Percentiles rank a stretch among this genome's conserved stretches.
phyloP scores from a whole-genome alignment of 1,284 basidiomycete species.

The Cryptococcus sp. region DNA sequence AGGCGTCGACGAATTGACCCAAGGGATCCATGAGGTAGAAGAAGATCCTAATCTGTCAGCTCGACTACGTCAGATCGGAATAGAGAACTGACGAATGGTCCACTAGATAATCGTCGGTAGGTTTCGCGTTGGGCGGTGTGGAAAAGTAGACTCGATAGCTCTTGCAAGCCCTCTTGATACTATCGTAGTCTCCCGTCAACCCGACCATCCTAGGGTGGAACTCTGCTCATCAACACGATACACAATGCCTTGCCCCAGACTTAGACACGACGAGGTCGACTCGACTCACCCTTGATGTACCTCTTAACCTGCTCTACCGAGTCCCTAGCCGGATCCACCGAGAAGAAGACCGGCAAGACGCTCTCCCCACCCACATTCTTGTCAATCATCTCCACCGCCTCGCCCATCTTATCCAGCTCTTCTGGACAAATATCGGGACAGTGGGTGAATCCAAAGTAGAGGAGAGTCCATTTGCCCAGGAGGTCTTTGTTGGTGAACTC shows the following conservation, averaged over 20 bases:
- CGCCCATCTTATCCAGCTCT: conserved; percentile 92
- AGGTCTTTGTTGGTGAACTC: conserved; percentile 79
- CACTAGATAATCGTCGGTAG: conserved; percentile 85
- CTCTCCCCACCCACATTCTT: conserved; percentile 53
- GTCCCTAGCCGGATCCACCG: conserved; percentile 93
- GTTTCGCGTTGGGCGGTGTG: conserved; percentile 73
- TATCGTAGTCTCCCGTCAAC: conserved; percentile 79
- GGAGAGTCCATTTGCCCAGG: conserved; percentile 71
- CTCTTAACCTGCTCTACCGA: conserved; percentile 54
- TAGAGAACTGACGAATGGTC: conserved; percentile 58
- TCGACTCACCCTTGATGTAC: conserved; percentile 51
- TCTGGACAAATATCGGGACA: conserved; percentile 99
- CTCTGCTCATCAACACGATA: conserved; percentile 49
- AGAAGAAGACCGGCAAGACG: conserved; percentile 81
- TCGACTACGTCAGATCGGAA: no score
- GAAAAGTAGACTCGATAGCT: conserved; percentile 98
- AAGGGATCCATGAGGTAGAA: conserved; percentile 98
- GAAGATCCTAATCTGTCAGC: conserved; percentile 61
- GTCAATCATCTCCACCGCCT: conserved; percentile 69
- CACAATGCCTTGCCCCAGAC: not conserved
- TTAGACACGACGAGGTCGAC: not conserved
- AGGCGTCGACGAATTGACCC: conserved; percentile 93
- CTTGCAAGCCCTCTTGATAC: conserved; percentile 84
- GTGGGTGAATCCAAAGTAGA: conserved; percentile 97
- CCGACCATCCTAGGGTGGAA: conserved; percentile 90